Percentiles rank a stretch among this genome's conserved stretches.
Evolutionary conservation across 164 flowering plant species (phyloP).

Genomic region (Tetracentron sinense): DNA sequence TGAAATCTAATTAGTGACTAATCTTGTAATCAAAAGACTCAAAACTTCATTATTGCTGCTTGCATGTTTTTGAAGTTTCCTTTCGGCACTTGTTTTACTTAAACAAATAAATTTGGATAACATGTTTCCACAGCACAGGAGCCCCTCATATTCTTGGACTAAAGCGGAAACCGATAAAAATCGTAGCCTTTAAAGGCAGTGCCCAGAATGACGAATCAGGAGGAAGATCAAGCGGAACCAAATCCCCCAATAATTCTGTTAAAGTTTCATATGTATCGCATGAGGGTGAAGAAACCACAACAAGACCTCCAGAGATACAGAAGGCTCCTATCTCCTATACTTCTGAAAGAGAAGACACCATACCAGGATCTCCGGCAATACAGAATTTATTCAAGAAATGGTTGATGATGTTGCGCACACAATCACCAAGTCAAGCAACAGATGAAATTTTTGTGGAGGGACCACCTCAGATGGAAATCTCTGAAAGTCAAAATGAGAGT

Average conservation of each 20-base stretch:
- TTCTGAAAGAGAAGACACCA: constrained; percentile 30
- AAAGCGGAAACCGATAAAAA: constrained; percentile 38
- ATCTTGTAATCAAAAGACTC: background rate
- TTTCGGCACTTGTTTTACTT: background rate
- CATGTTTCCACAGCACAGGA: constrained; percentile 41
- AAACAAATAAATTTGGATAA: background rate
- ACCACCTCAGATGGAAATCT: constrained; percentile 21
- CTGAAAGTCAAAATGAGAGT: constrained; percentile 23
- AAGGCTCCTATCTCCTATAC: constrained; percentile 40
- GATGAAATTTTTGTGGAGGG: constrained; percentile 37
- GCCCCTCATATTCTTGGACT: constrained; percentile 21
- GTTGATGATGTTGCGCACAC: constrained; percentile 60
- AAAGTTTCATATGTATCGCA: constrained; percentile 47
- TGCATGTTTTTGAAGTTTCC: background rate
- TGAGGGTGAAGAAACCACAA: constrained; percentile 38
- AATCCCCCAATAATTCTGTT: constrained; percentile 39
- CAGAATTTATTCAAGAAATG: constrained; percentile 60
- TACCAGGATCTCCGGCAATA: constrained; percentile 46
- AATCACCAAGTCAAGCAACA: constrained; percentile 29
- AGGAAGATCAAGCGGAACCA: constrained; percentile 38
- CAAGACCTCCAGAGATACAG: constrained; percentile 29
- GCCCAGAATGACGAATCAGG: constrained; percentile 50
- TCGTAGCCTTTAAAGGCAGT: constrained; percentile 64
- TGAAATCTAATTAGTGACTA: too few relatives aligned
- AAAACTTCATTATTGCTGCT: background rate